A percentile compares a stretch with the other conserved stretches of the same genome.
Conservation (phyloP, 176 grass and related monocot species). For the Triticum timopheevii region DNA sequence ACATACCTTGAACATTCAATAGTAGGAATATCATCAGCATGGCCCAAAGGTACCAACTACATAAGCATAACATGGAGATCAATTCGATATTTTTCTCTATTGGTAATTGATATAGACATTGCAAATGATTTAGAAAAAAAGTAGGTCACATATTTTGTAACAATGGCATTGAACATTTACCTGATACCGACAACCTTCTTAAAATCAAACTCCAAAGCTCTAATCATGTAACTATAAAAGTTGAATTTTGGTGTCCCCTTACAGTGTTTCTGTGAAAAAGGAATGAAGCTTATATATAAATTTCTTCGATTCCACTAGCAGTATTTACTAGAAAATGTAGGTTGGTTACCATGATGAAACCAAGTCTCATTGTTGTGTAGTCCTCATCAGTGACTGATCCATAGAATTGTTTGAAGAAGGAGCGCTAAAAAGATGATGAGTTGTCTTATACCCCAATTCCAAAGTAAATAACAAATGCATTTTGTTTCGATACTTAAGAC, state of each 20-base stretch:
- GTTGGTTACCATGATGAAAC: conserved; percentile 71
- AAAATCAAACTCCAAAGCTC: conserved; percentile 77
- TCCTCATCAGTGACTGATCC: conserved; percentile 61
- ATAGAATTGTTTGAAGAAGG: conserved; percentile 91
- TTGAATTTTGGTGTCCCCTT: conserved; percentile 65
- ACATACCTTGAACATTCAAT: conserved; percentile 75
- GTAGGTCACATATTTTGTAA: not conserved
- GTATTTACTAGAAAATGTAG: not conserved
- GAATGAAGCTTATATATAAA: not conserved
- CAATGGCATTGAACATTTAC: conserved; percentile 29
- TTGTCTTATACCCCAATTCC: not conserved
- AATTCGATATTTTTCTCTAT: not conserved
- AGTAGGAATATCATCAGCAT: conserved; percentile 84
- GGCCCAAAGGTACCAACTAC: conserved; percentile 90
- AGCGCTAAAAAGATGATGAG: conserved; percentile 39
- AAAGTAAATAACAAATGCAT: not conserved
- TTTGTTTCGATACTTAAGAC: not conserved
- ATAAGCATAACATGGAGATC: conserved; percentile 11
- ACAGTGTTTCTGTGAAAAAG: conserved; percentile 63
- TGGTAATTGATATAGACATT: not conserved
- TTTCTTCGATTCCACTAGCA: not conserved
- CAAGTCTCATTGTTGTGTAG: conserved; percentile 72
- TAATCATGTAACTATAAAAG: conserved; percentile 87
- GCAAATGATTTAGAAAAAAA: not conserved
- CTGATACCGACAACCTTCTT: conserved; percentile 92